Evolutionary conservation across 176 grass and related monocot genomes (phyloP).

Genomic region (Aegilops bicornis): DNA sequence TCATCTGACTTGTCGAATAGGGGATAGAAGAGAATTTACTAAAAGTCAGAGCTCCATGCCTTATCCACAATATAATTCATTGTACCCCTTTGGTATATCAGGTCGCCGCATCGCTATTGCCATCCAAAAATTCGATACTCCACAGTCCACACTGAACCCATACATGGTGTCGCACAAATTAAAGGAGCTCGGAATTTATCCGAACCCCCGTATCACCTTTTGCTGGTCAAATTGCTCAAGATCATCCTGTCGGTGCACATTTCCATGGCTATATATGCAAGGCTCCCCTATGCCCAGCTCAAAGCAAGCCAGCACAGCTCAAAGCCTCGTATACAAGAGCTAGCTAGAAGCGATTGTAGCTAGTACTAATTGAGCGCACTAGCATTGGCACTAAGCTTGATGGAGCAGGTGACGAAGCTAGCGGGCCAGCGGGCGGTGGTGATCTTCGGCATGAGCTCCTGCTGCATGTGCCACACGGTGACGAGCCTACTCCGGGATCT

Average conservation of each 20-base stretch:
- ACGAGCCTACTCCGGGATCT: slow-evolving; percentile 52
- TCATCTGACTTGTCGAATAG: no score
- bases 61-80: no score
- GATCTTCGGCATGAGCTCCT: slow-evolving; percentile 79
- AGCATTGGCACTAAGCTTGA: background rate
- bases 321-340: background rate
- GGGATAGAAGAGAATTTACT: no score
- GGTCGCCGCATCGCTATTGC: slow-evolving; percentile 3
- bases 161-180: slow-evolving; percentile 13
- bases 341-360: background rate
- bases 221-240: background rate
- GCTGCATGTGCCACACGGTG: slow-evolving; percentile 83
- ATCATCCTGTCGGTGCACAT: background rate
- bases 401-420: slow-evolving; percentile 65
- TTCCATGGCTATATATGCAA: background rate
- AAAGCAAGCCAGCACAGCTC: background rate
- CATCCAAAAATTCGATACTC: slow-evolving; percentile 46
- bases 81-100: background rate
- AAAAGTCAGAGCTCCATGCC: no score
- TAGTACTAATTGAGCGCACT: background rate
- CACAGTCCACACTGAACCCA: slow-evolving; percentile 19
- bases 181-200: slow-evolving; percentile 17
- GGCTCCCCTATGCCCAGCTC: background rate
- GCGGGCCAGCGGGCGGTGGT: slow-evolving; percentile 68
- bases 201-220: background rate